Conservation (phyloP, 306 rosid species). For the Cyclanthera cordifolia region DNA sequence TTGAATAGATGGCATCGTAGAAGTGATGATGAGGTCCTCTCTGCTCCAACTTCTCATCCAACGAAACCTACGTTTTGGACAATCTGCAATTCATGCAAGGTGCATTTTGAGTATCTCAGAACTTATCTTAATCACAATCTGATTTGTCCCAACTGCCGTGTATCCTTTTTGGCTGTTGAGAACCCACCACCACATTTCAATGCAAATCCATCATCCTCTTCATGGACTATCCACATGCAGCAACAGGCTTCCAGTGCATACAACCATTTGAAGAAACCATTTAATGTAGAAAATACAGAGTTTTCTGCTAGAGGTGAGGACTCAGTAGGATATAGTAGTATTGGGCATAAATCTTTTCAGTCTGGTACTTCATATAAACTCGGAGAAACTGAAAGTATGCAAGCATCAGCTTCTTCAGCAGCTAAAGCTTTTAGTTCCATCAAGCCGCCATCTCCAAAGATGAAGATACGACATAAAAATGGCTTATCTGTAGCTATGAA, state of each 20-base stretch:
- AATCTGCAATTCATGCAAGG: conserved; percentile 36
- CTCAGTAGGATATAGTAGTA: conserved; percentile 14
- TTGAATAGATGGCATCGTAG: conserved; percentile 20
- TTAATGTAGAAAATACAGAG: conserved; percentile 26
- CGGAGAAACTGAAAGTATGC: conserved; percentile 18
- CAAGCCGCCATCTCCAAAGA: conserved; percentile 21
- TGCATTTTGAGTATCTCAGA: conserved; percentile 44
- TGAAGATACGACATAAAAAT: conserved; percentile 36
- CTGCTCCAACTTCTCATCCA: conserved; percentile 16
- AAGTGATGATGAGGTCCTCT: conserved; percentile 21
- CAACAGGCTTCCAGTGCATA: conserved; percentile 24
- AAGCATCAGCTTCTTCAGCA: conserved; percentile 23
- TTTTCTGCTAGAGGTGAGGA: conserved; percentile 20
- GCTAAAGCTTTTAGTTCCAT: conserved; percentile 27
- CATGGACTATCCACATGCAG: conserved; percentile 23
- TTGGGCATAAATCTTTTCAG: conserved; percentile 14
- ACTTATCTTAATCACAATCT: conserved; percentile 26
- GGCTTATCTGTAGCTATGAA: conserved; percentile 12
- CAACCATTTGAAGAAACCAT: conserved; percentile 21
- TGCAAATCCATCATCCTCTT: conserved; percentile 20
- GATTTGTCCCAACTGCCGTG: conserved; percentile 33
- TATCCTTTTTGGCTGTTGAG: conserved; percentile 45
- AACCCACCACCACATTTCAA: conserved; percentile 26
- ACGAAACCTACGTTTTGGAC: conserved; percentile 63
- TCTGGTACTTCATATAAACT: conserved; percentile 24